phyloP scores from a whole-genome alignment of 139 green algal genomes.

The Haematococcus sp. region DNA sequence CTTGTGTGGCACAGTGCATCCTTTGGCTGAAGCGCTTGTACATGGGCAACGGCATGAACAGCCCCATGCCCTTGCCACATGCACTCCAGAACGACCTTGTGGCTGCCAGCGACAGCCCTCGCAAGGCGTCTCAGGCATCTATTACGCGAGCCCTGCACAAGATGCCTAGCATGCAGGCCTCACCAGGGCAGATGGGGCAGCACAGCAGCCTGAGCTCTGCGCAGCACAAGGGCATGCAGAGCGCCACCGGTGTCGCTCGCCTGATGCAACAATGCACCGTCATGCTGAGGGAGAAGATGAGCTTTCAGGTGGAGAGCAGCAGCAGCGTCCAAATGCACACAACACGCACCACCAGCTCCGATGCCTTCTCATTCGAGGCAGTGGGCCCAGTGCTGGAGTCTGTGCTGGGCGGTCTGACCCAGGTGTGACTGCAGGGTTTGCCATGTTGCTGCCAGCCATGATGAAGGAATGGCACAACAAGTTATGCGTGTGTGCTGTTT shows the following conservation, averaged over 20 bases:
- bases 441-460: no score
- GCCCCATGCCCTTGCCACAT: constrained; percentile 6
- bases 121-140: not conserved
- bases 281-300: constrained; percentile 4
- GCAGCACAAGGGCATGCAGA: constrained; percentile 19
- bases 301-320: not conserved
- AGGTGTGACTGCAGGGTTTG: no score
- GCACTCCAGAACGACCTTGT: not conserved
- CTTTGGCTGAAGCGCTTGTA: constrained; percentile 47
- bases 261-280: constrained; percentile 58
- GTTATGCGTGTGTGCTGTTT: no score
- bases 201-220: not conserved
- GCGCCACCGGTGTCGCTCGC: constrained; percentile 38
- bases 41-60: constrained; percentile 2
- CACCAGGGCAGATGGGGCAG: not conserved
- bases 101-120: not conserved
- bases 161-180: not conserved
- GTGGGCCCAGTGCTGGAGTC: constrained; percentile 72
- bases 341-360: not conserved
- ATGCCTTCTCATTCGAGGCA: constrained; percentile 51
- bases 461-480: no score
- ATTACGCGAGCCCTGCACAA: not conserved
- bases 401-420: constrained; percentile 70
- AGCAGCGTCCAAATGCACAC: not conserved
- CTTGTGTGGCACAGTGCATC: constrained; percentile 59